Base-by-base conservation (phyloP, 352 stramenopile genomes). In the Halophytophthora batemanensis region DNA sequence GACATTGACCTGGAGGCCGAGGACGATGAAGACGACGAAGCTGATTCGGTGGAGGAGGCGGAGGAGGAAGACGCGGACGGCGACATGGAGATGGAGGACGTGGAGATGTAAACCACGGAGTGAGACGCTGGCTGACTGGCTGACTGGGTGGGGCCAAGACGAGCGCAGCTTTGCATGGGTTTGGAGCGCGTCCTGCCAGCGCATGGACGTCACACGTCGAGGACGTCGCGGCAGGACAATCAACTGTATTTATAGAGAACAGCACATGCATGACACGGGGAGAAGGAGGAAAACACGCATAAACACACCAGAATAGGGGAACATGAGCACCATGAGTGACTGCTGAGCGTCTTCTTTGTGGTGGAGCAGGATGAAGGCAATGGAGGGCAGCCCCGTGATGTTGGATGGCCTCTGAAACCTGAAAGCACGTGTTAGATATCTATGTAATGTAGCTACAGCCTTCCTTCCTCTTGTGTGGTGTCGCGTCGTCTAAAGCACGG, bases 221-320 rank as follows among this genome's bases (percentile, higher is more conserved):
- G 18, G 28, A 45, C n/a, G 18, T 10, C 39, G 13, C 15, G 18
- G n/a, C 28, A 13, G 56, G 52, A 31, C 50, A 56, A 54, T 25
- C 44, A 25, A 71, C 66, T 81, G 73, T 84, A 84, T 86, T 86
- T 86, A 84, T 84, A 86, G 71, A 82, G 66, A 64, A 65, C 28
- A 19, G 35, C 33, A 49, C 36, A 42, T 56, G 59, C 54, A 56
- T 21, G 25, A 58, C 14, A 21, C 42, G 29, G 50, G 53, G 45
- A 21, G 38, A 8, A 54, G 23, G 46, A 7, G 48, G 37, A 48
- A 61, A 54, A 51, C 39, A 23, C 40, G 47, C 23, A 18, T 21
- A 52, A 50, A 47, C 37, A 44, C 38, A 41, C n/a, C 11, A n/a
- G 14, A 39, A 6, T 38, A 35, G 52, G 38, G 25, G 48, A 44